A percentile compares a stretch with the other conserved stretches of the same genome.
phyloP scores from a whole-genome alignment of 495 filamentous ascomycete genomes.

The Aspergillus diversus region DNA sequence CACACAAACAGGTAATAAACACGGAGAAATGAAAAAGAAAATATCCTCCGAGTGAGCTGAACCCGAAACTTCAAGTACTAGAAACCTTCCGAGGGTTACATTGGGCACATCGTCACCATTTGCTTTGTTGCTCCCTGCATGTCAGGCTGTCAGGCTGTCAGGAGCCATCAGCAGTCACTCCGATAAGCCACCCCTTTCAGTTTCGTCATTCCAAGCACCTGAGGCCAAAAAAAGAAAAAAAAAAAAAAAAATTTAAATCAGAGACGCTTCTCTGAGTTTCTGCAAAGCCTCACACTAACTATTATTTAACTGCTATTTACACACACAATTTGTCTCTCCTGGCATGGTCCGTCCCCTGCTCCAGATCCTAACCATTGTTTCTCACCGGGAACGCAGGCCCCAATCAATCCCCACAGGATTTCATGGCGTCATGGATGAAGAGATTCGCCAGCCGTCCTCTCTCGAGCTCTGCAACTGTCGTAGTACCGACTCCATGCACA shows the following conservation, averaged over 20 bases:
- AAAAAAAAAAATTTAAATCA: background rate
- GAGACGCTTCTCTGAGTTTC: background rate
- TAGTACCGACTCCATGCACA: background rate
- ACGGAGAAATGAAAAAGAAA: too few relatives aligned
- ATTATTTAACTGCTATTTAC: background rate
- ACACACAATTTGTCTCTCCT: background rate
- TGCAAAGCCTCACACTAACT: slow-evolving; percentile 10
- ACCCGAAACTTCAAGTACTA: background rate
- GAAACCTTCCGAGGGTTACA: background rate
- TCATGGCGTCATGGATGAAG: slow-evolving; percentile 29
- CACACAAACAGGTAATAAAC: too few relatives aligned
- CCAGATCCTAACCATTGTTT: slow-evolving; percentile 30
- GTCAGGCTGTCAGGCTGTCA: slow-evolving; percentile 16
- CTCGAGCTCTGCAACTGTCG: background rate
- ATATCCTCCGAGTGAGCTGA: too few relatives aligned
- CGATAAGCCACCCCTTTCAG: background rate
- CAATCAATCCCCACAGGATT: slow-evolving; percentile 23
- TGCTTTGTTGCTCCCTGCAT: background rate
- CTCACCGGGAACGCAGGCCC: slow-evolving; percentile 28
- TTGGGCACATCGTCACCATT: background rate
- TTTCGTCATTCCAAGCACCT: slow-evolving; percentile 1
- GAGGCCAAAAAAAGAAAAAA: background rate
- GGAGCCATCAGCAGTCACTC: background rate
- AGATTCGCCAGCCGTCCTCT: slow-evolving; percentile 10
- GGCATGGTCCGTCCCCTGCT: slow-evolving; percentile 19